A percentile compares a stretch with the other conserved stretches of the same genome.
Conservation (phyloP, 1,284 basidiomycete species). For the Cystobasidium pallidum region DNA sequence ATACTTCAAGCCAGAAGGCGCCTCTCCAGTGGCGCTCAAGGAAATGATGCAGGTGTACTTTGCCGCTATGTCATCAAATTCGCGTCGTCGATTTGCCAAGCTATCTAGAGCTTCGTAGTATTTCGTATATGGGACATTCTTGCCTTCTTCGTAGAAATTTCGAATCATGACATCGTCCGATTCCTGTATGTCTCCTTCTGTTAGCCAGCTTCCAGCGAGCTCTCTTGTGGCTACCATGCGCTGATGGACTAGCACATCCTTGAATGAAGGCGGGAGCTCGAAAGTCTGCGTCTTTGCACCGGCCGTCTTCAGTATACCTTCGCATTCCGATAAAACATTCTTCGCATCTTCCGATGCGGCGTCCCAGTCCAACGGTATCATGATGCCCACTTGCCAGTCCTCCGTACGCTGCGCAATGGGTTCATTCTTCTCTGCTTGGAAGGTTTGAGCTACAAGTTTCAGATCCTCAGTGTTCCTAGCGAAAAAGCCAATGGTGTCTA, state of each 20-base stretch:
- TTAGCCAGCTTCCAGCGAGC: constrained; percentile 11
- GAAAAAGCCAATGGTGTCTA: constrained; percentile 54
- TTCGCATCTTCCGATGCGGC: constrained; percentile 24
- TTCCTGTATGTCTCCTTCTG: constrained; percentile 9
- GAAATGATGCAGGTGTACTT: constrained; percentile 28
- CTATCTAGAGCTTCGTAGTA: constrained; percentile 33
- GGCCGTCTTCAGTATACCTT: neutral
- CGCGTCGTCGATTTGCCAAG: constrained; percentile 12
- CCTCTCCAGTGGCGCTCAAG: constrained; percentile 39
- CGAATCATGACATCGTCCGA: constrained; percentile 29
- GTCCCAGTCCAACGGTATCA: constrained; percentile 20
- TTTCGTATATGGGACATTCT: neutral
- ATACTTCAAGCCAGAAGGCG: constrained; percentile 24
- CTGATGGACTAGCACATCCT: constrained; percentile 19
- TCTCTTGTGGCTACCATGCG: constrained; percentile 26
- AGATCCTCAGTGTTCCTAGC: constrained; percentile 50
- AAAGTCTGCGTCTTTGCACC: neutral
- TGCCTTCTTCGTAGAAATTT: constrained; percentile 31
- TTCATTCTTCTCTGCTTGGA: constrained; percentile 29
- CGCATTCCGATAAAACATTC: neutral
- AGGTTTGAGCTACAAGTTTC: constrained; percentile 48
- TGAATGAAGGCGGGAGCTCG: constrained; percentile 21
- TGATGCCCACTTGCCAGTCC: constrained; percentile 16
- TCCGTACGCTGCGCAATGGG: neutral
- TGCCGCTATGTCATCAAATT: constrained; percentile 24